A percentile compares a stretch with the other conserved stretches of the same genome.
phyloP scores from a whole-genome alignment of 805 yeast genomes.

The Lachancea kluyveri region DNA sequence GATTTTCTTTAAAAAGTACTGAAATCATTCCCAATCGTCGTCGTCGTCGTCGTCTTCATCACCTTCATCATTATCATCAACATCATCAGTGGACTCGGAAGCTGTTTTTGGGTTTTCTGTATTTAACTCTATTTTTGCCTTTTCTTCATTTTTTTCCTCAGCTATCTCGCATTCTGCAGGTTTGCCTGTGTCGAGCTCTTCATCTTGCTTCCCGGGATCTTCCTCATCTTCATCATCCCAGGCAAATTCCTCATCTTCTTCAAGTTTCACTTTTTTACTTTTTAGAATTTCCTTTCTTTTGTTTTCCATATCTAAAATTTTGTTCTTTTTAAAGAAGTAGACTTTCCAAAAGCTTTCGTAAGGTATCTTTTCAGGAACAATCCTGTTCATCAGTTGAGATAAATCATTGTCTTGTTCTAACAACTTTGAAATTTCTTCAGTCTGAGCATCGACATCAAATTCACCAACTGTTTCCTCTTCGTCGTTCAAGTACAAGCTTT shows the following conservation, averaged over 20 bases:
- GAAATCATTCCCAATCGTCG: constrained; percentile 53
- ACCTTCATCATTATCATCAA: constrained; percentile 15
- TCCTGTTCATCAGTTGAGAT: constrained; percentile 44
- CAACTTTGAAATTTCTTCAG: constrained; percentile 44
- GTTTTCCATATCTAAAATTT: constrained; percentile 55
- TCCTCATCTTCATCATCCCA: constrained; percentile 36
- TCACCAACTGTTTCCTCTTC: constrained; percentile 26
- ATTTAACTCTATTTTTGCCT: constrained; percentile 2
- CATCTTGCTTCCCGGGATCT: constrained; percentile 20
- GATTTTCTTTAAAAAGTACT: constrained; percentile 3
- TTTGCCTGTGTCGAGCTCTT: constrained; percentile 13
- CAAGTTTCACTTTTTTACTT: constrained; percentile 24
- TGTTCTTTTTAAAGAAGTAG: constrained; percentile 50
- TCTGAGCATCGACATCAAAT: constrained; percentile 38
- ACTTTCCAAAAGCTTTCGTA: constrained; percentile 69
- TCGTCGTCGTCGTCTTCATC: constrained; percentile 40
- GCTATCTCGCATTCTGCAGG: too few relatives aligned
- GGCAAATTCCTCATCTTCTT: constrained; percentile 31
- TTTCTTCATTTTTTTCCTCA: neutral
- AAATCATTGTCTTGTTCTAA: constrained; percentile 47
- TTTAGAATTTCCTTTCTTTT: constrained; percentile 58
- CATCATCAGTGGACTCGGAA: constrained; percentile 6
- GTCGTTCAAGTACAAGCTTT: constrained; percentile 35
- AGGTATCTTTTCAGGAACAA: constrained; percentile 60
- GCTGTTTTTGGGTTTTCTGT: constrained; percentile 6